Conservation (phyloP, 371 early-diverging fungal species). For the Choanephora cucurbitarum region DNA sequence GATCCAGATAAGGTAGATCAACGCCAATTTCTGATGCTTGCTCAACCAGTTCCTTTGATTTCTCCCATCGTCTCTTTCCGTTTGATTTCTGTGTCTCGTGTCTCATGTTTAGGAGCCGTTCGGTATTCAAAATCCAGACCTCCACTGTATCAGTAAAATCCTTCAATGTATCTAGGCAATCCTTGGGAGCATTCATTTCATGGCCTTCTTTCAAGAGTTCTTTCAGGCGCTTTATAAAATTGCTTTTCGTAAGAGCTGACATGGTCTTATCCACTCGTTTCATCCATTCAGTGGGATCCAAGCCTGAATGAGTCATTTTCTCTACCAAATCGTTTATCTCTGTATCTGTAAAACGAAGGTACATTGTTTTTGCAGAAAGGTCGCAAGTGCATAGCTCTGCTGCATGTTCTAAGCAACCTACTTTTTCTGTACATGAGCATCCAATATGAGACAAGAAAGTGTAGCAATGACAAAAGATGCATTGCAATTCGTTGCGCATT, state of each 20-base stretch:
- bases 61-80: constrained; percentile 7
- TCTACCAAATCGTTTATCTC: constrained; percentile 46
- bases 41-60: constrained; percentile 8
- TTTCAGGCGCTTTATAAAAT: constrained; percentile 54
- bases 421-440: constrained; percentile 65
- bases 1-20: constrained; percentile 9
- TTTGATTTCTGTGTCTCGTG: constrained; percentile 4
- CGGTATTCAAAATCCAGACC: constrained; percentile 52
- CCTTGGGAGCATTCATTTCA: constrained; percentile 26
- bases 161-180: constrained; percentile 44
- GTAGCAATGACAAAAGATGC: constrained; percentile 71
- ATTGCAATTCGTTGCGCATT: constrained; percentile 62
- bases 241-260: constrained; percentile 39
- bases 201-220: constrained; percentile 55
- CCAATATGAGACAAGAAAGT: constrained; percentile 69
- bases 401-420: constrained; percentile 66
- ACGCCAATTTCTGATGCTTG: constrained; percentile 12
- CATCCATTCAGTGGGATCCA: constrained; percentile 44
- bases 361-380: constrained; percentile 39
- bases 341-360: constrained; percentile 56
- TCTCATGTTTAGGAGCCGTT: constrained; percentile 33
- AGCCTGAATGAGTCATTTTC: constrained; percentile 18
- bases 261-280: constrained; percentile 39
- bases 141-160: constrained; percentile 50
- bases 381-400: constrained; percentile 62